Conservation (phyloP, 495 filamentous ascomycete genomes). For the Oidiodendron maius region DNA sequence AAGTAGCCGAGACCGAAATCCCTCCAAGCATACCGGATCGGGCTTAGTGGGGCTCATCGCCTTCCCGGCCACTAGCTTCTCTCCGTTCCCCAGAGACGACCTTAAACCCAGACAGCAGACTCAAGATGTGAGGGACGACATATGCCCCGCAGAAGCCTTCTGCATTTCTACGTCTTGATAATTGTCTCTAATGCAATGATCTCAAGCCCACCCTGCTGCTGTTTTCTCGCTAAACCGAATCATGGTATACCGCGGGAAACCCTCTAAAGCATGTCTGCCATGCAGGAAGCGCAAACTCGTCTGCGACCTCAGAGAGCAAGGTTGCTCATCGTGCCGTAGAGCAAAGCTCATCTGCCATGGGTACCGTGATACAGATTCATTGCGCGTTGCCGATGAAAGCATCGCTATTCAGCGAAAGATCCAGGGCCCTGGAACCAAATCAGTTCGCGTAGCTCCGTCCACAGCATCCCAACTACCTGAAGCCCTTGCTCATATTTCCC, state of each 20-base stretch:
- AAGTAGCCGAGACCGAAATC: too few relatives aligned
- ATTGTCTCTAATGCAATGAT: too few relatives aligned
- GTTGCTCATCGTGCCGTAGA: slow-evolving; percentile 51
- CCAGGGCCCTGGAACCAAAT: background rate
- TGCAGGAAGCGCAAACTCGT: slow-evolving; percentile 46
- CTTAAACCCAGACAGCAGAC: too few relatives aligned
- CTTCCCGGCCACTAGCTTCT: too few relatives aligned
- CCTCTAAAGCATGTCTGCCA: slow-evolving; percentile 59
- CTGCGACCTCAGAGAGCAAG: slow-evolving; percentile 4
- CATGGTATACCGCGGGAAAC: slow-evolving; percentile 67
- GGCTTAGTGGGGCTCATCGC: too few relatives aligned
- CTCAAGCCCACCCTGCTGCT: too few relatives aligned
- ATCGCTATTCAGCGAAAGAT: slow-evolving; percentile 26
- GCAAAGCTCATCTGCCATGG: slow-evolving; percentile 56
- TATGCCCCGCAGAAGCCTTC: too few relatives aligned
- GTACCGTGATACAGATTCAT: slow-evolving; percentile 52
- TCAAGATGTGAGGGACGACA: too few relatives aligned
- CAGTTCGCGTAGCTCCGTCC: background rate
- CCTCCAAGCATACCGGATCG: too few relatives aligned
- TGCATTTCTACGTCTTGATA: too few relatives aligned
- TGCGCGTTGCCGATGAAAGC: slow-evolving; percentile 61
- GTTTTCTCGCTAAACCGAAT: background rate
- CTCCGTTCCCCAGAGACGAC: too few relatives aligned
- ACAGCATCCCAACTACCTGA: too few relatives aligned
- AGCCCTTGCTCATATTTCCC: background rate